Evolutionary conservation across 192 early-diverging fungal species (phyloP).

Genomic region (Coemansia sp.): DNA sequence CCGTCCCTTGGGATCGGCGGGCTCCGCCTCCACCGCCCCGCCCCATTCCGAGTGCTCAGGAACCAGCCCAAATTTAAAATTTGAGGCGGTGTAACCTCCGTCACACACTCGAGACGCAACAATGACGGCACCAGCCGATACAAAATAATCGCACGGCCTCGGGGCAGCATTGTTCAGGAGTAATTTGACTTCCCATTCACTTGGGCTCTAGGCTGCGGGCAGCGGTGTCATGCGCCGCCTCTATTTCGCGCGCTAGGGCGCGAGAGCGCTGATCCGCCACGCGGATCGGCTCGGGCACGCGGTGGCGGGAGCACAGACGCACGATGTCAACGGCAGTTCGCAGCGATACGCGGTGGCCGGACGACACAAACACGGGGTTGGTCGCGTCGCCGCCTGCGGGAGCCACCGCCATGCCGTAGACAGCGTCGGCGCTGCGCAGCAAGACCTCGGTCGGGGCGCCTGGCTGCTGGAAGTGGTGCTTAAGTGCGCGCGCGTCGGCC

Average conservation of each 20-base stretch:
- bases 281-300: constrained; percentile 88
- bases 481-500: constrained; percentile 55
- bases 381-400: constrained; percentile 23
- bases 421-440: constrained; percentile 37
- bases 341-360: constrained; percentile 73
- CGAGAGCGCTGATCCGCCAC: constrained; percentile 65
- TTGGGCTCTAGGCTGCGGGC: too few species aligned
- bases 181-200: too few species aligned
- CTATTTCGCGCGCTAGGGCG: constrained; percentile 15
- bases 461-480: constrained; percentile 34
- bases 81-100: too few species aligned
- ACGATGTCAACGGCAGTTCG: constrained; percentile 68
- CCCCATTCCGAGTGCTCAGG: too few species aligned
- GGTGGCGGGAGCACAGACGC: constrained; percentile 55
- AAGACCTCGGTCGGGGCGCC: constrained; percentile 39
- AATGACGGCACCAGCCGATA: too few species aligned
- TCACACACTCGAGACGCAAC: too few species aligned
- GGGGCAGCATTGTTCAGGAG: too few species aligned
- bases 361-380: constrained; percentile 86
- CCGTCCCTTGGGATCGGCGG: too few species aligned
- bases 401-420: constrained; percentile 57
- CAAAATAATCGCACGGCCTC: too few species aligned
- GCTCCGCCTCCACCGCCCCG: too few species aligned
- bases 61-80: too few species aligned
- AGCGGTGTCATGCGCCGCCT: neutral